phyloP scores from a whole-genome alignment of 2,329 filamentous ascomycete genomes.

The Ophiostoma quercus region DNA sequence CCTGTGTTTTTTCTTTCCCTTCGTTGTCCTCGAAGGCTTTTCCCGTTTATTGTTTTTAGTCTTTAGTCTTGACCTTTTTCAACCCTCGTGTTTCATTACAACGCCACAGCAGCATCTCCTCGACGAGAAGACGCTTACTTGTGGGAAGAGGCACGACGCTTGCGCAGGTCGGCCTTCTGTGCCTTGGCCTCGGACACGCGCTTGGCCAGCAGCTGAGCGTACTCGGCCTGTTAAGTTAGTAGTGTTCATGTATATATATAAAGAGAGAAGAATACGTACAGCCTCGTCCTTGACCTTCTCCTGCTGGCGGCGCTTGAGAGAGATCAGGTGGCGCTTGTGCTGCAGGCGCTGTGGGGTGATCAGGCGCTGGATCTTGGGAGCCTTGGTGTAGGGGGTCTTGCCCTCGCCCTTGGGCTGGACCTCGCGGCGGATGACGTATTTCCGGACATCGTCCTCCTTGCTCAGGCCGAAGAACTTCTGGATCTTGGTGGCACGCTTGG shows the following conservation, averaged over 20 bases:
- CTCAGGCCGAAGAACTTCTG: constrained; percentile 98
- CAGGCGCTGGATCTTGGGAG: constrained; percentile 98
- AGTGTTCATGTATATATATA: too few species aligned
- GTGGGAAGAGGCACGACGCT: constrained; percentile 93
- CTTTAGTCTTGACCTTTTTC: constrained; percentile 2
- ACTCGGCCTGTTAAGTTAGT: constrained; percentile 68
- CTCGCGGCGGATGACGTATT: constrained; percentile 99
- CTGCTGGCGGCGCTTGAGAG: constrained; percentile 95
- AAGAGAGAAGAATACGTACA: constrained; percentile 51
- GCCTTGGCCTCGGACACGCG: constrained; percentile 94
- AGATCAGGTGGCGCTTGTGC: constrained; percentile 98
- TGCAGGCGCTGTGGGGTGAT: constrained; percentile 99
- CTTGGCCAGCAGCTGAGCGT: constrained; percentile 92
- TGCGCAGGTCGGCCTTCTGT: constrained; percentile 87
- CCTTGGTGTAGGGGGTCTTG: constrained; percentile 99
- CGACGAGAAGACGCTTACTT: constrained; percentile 53
- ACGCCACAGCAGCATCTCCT: not conserved
- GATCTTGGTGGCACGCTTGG: constrained; percentile 99
- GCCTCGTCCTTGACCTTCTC: constrained; percentile 99
- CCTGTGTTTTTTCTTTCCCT: constrained; percentile 2
- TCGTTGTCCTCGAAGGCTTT: too few species aligned
- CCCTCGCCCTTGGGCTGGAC: constrained; percentile 95
- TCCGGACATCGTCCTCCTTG: constrained; percentile 99
- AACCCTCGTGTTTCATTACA: not conserved
- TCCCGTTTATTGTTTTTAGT: not conserved